Conservation (phyloP, 768 basidiomycete genomes). For the Crucibulum laeve region DNA sequence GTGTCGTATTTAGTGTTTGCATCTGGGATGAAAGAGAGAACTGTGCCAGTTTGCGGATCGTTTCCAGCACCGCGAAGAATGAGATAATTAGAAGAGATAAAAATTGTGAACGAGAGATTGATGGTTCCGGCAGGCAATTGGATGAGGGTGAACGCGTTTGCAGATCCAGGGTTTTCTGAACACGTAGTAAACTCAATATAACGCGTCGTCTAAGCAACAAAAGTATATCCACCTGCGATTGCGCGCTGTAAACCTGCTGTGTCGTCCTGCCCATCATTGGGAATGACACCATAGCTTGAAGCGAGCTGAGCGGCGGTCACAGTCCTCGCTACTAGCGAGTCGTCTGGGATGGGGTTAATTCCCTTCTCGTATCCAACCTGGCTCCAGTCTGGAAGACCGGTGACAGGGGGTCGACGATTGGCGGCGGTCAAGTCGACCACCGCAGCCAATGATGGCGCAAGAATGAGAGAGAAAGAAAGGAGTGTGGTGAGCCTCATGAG, state of each 20-base stretch:
- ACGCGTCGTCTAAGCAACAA: neutral
- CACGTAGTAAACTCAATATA: neutral
- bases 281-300: conserved; percentile 4
- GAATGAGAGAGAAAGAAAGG: neutral
- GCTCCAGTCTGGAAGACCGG: conserved; percentile 8
- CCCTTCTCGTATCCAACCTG: conserved; percentile 5
- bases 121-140: conserved; percentile 4
- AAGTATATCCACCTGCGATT: conserved; percentile 1
- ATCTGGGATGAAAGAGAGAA: conserved; percentile 5
- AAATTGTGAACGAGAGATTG: conserved; percentile 8
- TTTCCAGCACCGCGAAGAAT: conserved; percentile 8
- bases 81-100: conserved; percentile 1
- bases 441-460: neutral
- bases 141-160: neutral
- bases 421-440: conserved; percentile 5
- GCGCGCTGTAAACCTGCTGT: conserved; percentile 4
- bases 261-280: conserved; percentile 8
- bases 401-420: conserved; percentile 6
- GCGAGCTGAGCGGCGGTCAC: neutral
- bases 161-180: neutral
- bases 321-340: neutral
- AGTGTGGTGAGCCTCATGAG: neutral
- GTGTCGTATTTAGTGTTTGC: conserved; percentile 7
- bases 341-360: neutral
- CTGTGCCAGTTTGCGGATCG: conserved; percentile 4